These are phyloP conservation scores for Neurospora sp. DNA, from an alignment of 495 filamentous ascomycete genomes.

Conservation along the genomic window DNA sequence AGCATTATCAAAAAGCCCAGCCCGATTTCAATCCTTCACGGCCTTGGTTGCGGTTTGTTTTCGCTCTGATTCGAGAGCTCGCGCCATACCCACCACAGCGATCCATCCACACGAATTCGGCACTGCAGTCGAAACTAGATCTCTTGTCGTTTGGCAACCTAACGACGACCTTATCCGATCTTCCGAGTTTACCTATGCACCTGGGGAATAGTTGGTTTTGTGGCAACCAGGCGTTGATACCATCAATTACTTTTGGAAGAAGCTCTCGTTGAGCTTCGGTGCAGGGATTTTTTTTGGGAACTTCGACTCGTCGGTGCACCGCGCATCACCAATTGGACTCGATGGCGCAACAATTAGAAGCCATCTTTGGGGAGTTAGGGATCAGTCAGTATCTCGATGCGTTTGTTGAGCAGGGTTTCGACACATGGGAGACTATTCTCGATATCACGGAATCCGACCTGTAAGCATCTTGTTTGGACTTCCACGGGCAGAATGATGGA, in stretches of 20 bases:
- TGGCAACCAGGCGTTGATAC: not conserved
- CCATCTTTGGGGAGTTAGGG: constrained; percentile 58
- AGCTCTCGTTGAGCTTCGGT: not conserved
- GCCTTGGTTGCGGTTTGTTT: not conserved
- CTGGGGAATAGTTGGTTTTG: not conserved
- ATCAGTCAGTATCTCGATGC: constrained; percentile 59
- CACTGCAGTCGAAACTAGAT: not conserved
- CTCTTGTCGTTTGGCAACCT: not conserved
- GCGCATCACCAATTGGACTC: constrained; percentile 3
- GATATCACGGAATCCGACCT: constrained; percentile 75
- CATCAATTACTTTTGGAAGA: not conserved
- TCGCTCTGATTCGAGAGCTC: constrained; percentile 17
- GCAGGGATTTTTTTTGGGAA: not conserved
- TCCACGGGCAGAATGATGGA: not conserved
- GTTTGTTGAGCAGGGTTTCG: constrained; percentile 67
- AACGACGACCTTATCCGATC: not conserved
- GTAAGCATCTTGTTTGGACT: constrained; percentile 31
- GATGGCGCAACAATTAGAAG: constrained; percentile 38
- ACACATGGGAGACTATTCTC: constrained; percentile 68
- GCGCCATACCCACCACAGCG: constrained; percentile 4
- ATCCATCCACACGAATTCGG: not conserved
- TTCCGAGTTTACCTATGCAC: not conserved
- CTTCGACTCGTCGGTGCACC: constrained; percentile 1
- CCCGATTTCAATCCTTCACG: not conserved
- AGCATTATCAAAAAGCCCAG: not conserved